These are phyloP conservation scores for Centrapalus pauciflorus DNA, from an alignment of 129 eudicot species.

Conservation along the genomic window DNA sequence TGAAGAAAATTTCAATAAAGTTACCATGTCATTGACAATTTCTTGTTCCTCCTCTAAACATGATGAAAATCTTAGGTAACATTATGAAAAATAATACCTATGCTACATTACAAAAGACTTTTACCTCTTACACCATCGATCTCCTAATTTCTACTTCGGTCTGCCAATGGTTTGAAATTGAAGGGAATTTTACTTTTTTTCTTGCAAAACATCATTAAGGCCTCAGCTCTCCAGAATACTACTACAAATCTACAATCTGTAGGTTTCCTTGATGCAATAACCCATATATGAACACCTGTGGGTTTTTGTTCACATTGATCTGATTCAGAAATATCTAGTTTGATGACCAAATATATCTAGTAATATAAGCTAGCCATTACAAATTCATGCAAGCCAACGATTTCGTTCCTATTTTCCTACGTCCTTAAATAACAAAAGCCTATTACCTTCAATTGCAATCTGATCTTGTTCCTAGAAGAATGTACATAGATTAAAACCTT, in stretches of 20 bases:
- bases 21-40: no score
- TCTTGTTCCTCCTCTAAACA: no score
- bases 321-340: neutral
- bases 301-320: neutral
- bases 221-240: neutral
- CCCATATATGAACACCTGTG: no score
- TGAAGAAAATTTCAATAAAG: no score
- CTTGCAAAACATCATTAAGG: neutral
- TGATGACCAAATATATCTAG: neutral
- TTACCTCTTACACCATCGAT: no score
- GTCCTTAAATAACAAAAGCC: neutral
- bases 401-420: neutral
- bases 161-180: no score
- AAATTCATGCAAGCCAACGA: slow-evolving; percentile 10
- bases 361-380: neutral
- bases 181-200: neutral
- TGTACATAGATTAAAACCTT: neutral
- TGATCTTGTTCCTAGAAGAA: neutral
- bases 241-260: neutral
- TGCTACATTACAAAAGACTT: no score
- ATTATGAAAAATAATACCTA: no score
- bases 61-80: no score
- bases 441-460: neutral
- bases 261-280: neutral
- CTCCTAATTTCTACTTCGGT: no score